A percentile compares a stretch with the other conserved stretches of the same genome.
These are phyloP conservation scores for Dimocarpus longan DNA, from an alignment of 345 rosid genomes.

Conservation along the genomic window DNA sequence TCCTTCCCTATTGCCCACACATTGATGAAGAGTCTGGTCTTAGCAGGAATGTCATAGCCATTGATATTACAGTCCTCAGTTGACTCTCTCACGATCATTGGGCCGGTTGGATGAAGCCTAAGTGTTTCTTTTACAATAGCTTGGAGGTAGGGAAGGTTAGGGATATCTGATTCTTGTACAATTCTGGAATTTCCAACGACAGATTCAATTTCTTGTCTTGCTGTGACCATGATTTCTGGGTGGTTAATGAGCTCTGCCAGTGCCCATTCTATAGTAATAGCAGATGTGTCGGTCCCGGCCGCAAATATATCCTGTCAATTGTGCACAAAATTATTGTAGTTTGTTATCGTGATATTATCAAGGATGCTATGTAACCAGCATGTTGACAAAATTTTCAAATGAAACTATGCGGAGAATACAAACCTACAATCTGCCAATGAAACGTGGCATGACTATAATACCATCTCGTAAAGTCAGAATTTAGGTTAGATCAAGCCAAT, in stretches of 20 bases:
- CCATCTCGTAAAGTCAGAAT: too few relatives aligned
- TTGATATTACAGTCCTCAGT: conserved; percentile 37
- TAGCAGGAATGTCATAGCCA: conserved; percentile 52
- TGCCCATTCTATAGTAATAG: conserved; percentile 61
- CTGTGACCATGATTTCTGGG: conserved; percentile 45
- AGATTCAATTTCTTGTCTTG: conserved; percentile 53
- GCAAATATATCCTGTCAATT: conserved; percentile 56
- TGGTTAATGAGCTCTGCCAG: conserved; percentile 68
- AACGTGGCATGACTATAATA: too few relatives aligned
- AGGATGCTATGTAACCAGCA: neutral
- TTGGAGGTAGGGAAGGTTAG: conserved; percentile 66
- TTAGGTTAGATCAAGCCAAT: too few relatives aligned
- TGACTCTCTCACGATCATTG: conserved; percentile 60
- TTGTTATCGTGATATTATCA: neutral
- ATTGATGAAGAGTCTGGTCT: conserved; percentile 52
- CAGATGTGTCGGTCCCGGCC: conserved; percentile 73
- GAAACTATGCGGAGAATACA: neutral
- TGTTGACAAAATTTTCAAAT: neutral
- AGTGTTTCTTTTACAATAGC: conserved; percentile 62
- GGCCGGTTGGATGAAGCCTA: conserved; percentile 75
- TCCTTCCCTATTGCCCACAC: conserved; percentile 64
- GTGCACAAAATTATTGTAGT: neutral
- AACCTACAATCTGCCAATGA: too few relatives aligned
- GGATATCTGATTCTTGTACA: conserved; percentile 63
- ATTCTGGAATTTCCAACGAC: conserved; percentile 42